phyloP scores from a whole-genome alignment of 2,329 filamentous ascomycete species.

The Tolypocladium endophyticum region DNA sequence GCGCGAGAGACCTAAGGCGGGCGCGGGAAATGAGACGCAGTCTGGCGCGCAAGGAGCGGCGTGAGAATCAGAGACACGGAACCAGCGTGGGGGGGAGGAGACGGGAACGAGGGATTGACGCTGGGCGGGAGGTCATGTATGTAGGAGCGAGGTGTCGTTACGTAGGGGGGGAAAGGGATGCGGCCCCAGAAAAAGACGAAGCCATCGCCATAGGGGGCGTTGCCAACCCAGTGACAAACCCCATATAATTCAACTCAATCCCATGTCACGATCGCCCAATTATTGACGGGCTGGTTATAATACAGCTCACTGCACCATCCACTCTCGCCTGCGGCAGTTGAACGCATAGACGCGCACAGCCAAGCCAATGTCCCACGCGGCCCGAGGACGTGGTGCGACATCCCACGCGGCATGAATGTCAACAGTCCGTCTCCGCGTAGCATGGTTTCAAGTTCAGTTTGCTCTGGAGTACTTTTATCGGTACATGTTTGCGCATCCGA shows the following conservation, averaged over 20 bases:
- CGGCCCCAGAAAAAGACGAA: neutral
- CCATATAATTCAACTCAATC: neutral
- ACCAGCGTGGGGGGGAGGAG: neutral
- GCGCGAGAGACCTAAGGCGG: neutral
- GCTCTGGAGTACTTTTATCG: too few species aligned
- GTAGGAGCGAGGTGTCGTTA: neutral
- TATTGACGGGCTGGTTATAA: neutral
- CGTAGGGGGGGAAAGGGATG: neutral
- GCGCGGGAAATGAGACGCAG: neutral
- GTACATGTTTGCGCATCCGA: neutral
- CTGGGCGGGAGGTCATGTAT: neutral
- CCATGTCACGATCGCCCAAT: neutral
- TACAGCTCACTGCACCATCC: neutral
- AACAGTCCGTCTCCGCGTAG: neutral
- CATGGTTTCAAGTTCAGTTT: neutral
- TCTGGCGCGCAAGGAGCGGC: neutral
- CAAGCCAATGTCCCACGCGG: neutral
- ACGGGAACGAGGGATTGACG: neutral
- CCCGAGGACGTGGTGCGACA: too few species aligned
- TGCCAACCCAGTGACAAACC: neutral
- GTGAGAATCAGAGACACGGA: neutral
- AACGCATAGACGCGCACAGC: neutral
- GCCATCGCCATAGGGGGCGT: neutral
- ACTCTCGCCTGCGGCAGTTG: neutral
- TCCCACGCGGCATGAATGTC: too few species aligned